These are phyloP conservation scores for Angomonas desouzai DNA, from an alignment of 208 protist genomes.

Conservation along the genomic window DNA sequence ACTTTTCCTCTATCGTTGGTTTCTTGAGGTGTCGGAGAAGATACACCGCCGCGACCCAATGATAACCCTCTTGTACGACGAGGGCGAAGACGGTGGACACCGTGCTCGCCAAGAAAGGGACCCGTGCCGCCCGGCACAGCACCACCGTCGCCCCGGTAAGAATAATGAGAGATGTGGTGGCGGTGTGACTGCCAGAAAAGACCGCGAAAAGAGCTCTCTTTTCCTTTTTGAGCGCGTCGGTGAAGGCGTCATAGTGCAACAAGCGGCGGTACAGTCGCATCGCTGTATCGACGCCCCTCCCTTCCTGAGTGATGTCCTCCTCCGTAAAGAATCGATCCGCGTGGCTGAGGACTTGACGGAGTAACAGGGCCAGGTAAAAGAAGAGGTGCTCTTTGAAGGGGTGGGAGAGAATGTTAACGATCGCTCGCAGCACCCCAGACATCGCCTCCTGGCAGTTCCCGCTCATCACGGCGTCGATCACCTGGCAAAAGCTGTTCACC, in stretches of 20 bases:
- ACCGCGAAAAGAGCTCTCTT: conserved; percentile 16
- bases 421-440: not conserved
- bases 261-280: no score
- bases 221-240: not conserved
- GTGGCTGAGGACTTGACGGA: not conserved
- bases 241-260: not conserved
- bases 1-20: conserved; percentile 44
- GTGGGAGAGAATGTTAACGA: not conserved
- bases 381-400: not conserved
- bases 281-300: no score
- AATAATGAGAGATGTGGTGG: conserved; percentile 9
- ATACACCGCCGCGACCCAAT: conserved; percentile 45
- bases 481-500: not conserved
- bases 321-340: not conserved
- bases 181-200: conserved; percentile 9
- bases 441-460: not conserved
- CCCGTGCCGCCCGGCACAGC: conserved; percentile 25
- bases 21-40: conserved; percentile 48
- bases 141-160: conserved; percentile 32
- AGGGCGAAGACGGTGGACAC: conserved; percentile 33
- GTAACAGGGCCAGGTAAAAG: not conserved
- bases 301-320: not conserved
- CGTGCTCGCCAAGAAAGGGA: conserved; percentile 49
- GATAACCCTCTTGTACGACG: conserved; percentile 15
- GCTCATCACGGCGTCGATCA: not conserved